Percentiles rank a stretch among this genome's conserved stretches.
phyloP scores from a whole-genome alignment of 1,139 yeast species.

The Diutina mesorugosa region DNA sequence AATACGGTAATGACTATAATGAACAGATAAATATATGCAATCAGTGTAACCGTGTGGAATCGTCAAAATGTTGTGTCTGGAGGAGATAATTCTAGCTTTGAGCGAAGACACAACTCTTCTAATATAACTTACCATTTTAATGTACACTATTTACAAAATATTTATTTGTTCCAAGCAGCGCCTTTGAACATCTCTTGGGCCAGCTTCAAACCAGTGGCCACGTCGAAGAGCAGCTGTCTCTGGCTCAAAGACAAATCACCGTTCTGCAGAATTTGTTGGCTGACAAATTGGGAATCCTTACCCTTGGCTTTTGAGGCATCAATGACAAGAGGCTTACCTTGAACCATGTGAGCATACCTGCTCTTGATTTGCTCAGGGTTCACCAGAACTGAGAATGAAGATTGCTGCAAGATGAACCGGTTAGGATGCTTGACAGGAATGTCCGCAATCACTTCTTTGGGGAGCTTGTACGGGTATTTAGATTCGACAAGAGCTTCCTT shows the following conservation, averaged over 20 bases:
- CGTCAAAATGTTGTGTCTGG: not conserved
- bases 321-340: slow-evolving; percentile 16
- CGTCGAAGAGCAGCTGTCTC: slow-evolving; percentile 17
- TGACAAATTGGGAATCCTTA: slow-evolving; percentile 9
- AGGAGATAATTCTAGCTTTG: not conserved
- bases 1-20: not conserved
- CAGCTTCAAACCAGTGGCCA: slow-evolving; percentile 15
- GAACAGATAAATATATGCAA: too few species aligned
- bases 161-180: slow-evolving; percentile 17
- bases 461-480: slow-evolving; percentile 30
- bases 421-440: slow-evolving; percentile 13
- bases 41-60: too few species aligned
- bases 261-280: slow-evolving; percentile 17
- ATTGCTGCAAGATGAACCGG: slow-evolving; percentile 21
- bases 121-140: not conserved
- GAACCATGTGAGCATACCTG: slow-evolving; percentile 20
- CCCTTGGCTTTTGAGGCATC: slow-evolving; percentile 6
- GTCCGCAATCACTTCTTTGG: slow-evolving; percentile 20
- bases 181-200: slow-evolving; percentile 16
- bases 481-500: slow-evolving; percentile 26
- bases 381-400: slow-evolving; percentile 16
- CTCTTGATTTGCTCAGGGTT: slow-evolving; percentile 13
- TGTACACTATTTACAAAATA: not conserved
- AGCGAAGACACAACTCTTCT: too few species aligned
- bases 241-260: slow-evolving; percentile 16